phyloP scores from a whole-genome alignment of 192 early-diverging fungal genomes.

The Umbelopsis sp. region DNA sequence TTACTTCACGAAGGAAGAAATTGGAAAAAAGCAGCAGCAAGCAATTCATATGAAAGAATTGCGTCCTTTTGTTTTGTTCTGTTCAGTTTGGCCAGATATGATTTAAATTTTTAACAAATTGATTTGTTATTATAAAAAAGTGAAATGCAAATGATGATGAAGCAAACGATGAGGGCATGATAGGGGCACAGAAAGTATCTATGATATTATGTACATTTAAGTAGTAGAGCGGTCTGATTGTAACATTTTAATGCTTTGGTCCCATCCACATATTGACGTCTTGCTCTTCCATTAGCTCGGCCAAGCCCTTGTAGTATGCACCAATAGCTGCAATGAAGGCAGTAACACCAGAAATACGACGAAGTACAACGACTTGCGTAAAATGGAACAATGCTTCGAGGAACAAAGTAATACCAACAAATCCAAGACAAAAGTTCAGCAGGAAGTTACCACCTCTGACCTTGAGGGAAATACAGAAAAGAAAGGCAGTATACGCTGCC shows the following conservation, averaged over 20 bases:
- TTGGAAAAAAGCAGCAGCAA: too few relatives aligned
- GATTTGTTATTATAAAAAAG: too few relatives aligned
- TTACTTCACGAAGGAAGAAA: too few relatives aligned
- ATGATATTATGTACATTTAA: too few relatives aligned
- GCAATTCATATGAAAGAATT: too few relatives aligned
- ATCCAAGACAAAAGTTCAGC: constrained; percentile 19
- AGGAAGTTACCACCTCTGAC: constrained; percentile 25
- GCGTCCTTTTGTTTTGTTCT: too few relatives aligned
- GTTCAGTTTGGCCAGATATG: too few relatives aligned
- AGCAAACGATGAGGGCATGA: too few relatives aligned
- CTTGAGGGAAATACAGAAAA: constrained; percentile 17
- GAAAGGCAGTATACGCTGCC: constrained; percentile 18
- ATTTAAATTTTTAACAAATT: too few relatives aligned
- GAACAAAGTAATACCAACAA: constrained; percentile 30
- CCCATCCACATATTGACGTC: constrained; percentile 20
- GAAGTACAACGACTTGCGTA: neutral
- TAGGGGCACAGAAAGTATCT: too few relatives aligned
- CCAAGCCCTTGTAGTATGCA: constrained; percentile 34
- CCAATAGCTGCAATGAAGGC: constrained; percentile 26
- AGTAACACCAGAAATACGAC: constrained; percentile 28
- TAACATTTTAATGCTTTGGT: constrained; percentile 1
- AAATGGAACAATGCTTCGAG: constrained; percentile 11
- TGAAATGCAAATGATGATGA: too few relatives aligned
- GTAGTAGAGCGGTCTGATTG: too few relatives aligned
- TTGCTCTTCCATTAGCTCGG: constrained; percentile 37